Percentiles rank a stretch among this genome's conserved stretches.
Conservation (phyloP, 2,329 filamentous ascomycete genomes). For the Exophiala alcalophila region DNA sequence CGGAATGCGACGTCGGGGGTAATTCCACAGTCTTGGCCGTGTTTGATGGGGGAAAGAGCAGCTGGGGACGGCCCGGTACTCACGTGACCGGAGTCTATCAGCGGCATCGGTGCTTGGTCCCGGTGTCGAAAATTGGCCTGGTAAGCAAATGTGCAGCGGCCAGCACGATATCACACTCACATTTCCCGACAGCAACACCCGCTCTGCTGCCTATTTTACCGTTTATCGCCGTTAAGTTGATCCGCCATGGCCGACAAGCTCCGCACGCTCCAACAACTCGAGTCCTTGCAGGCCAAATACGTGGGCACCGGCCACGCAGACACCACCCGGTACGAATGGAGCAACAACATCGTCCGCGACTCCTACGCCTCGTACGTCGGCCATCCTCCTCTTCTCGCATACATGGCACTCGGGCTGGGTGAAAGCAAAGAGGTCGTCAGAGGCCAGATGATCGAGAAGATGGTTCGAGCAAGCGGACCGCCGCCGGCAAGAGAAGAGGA, state of each 20-base stretch:
- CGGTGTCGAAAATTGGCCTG: no score
- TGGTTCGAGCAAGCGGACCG: constrained; percentile 64
- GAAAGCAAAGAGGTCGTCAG: constrained; percentile 78
- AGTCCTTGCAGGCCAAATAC: constrained; percentile 92
- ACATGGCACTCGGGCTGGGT: constrained; percentile 86
- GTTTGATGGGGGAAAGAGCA: no score
- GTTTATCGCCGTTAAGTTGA: no score
- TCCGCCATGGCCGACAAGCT: constrained; percentile 81
- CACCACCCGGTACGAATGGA: constrained; percentile 97
- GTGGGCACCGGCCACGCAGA: constrained; percentile 94
- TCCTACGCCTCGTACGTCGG: constrained; percentile 85
- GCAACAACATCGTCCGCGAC: constrained; percentile 91
- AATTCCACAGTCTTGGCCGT: no score
- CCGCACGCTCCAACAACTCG: constrained; percentile 94
- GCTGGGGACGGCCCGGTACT: no score
- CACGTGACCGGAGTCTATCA: no score
- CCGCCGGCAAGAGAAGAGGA: constrained; percentile 52
- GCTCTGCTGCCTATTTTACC: no score
- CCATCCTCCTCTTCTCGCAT: constrained; percentile 81
- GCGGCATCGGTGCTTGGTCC: no score
- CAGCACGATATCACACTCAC: no score
- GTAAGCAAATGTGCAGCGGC: no score
- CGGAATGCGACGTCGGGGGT: no score
- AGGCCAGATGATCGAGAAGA: constrained; percentile 73
- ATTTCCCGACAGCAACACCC: no score